Conservation (phyloP, 768 basidiomycete species). For the Auricularia sp. region DNA sequence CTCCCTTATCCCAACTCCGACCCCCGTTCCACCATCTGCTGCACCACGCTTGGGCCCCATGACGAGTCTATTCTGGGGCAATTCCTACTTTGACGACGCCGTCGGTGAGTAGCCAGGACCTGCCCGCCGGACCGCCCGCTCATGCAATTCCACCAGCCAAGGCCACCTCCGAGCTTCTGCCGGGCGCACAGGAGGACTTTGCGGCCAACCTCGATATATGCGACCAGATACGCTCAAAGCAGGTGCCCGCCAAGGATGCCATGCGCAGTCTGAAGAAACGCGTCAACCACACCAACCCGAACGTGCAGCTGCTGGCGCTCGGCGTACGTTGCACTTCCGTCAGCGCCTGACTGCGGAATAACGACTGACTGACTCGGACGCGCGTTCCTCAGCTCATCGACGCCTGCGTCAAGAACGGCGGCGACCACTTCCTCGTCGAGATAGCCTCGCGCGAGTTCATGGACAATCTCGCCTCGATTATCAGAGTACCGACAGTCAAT, state of each 20-base stretch:
- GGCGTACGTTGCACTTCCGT: conserved; percentile 44
- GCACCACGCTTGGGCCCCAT: not conserved
- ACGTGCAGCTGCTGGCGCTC: conserved; percentile 84
- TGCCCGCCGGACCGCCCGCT: conserved; percentile 8
- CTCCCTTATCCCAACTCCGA: not conserved
- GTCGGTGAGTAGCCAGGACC: conserved; percentile 43
- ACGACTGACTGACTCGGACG: conserved; percentile 5
- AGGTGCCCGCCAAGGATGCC: conserved; percentile 73
- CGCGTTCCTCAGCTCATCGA: conserved; percentile 59
- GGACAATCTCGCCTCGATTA: conserved; percentile 83
- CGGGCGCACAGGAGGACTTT: conserved; percentile 79
- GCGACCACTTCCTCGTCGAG: conserved; percentile 80
- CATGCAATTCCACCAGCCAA: conserved; percentile 48
- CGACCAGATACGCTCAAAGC: conserved; percentile 91
- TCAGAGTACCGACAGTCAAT: conserved; percentile 69
- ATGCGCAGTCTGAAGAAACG: conserved; percentile 83
- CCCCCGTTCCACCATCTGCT: not conserved
- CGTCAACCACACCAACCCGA: conserved; percentile 89
- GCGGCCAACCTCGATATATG: conserved; percentile 92
- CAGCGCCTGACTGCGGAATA: conserved; percentile 1
- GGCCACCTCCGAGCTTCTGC: conserved; percentile 85
- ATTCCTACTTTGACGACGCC: conserved; percentile 73
- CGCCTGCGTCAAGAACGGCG: conserved; percentile 92
- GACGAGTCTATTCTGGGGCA: conserved; percentile 64
- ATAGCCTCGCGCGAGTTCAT: conserved; percentile 85